Conservation (phyloP, 139 green algal genomes). For the Pseudopediastrum boryanum region DNA sequence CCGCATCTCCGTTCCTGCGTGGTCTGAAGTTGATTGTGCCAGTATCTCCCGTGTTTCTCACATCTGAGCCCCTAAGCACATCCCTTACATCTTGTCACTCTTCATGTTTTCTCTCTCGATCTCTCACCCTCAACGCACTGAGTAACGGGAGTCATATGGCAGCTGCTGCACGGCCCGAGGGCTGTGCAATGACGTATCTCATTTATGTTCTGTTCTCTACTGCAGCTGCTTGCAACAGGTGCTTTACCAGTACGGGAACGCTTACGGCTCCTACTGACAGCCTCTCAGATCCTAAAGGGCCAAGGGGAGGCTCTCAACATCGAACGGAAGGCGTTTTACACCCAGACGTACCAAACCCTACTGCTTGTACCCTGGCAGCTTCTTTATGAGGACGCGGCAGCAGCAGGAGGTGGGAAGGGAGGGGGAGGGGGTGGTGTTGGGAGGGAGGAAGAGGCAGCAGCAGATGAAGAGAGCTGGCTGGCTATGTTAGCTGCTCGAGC, state of each 20-base stretch:
- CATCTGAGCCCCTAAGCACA: too few relatives aligned
- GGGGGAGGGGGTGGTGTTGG: background rate
- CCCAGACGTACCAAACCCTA: constrained; percentile 63
- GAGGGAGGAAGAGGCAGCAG: background rate
- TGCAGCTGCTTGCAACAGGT: constrained; percentile 52
- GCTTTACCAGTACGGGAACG: constrained; percentile 65
- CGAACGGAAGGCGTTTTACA: constrained; percentile 67
- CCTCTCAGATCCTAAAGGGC: constrained; percentile 59
- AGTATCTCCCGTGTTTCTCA: too few relatives aligned
- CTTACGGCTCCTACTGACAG: constrained; percentile 64
- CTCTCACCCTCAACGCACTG: too few relatives aligned
- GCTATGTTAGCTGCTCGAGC: background rate
- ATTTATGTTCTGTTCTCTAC: too few relatives aligned
- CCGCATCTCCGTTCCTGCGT: too few relatives aligned
- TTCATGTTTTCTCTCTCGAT: too few relatives aligned
- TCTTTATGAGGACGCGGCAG: constrained; percentile 38
- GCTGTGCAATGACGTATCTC: too few relatives aligned
- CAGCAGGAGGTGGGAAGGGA: constrained; percentile 14
- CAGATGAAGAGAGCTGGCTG: constrained; percentile 6
- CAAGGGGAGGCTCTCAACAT: constrained; percentile 79
- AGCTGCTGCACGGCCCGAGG: too few relatives aligned
- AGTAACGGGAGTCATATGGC: too few relatives aligned
- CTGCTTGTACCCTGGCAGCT: constrained; percentile 41
- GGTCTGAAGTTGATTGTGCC: too few relatives aligned
- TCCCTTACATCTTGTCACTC: too few relatives aligned